Evolutionary conservation across 306 rosid genomes (phyloP), one percentile per base, ranked within the genome.

Genomic region (Oxytropis ochrocephala): DNA sequence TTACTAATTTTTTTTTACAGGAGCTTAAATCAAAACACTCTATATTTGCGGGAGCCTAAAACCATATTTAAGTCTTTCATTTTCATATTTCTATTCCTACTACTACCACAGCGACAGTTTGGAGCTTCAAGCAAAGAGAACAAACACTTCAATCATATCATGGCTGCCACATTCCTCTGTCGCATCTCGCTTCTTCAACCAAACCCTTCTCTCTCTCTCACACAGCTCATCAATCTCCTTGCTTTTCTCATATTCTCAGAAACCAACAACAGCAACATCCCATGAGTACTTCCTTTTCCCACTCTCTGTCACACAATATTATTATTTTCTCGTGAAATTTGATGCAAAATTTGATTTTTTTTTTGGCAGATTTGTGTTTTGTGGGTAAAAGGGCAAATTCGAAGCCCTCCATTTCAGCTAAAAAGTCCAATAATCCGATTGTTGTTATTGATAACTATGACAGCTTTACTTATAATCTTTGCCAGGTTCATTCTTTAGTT

Each of bases 381-480:
- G 48, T 38, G 49, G 48, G 43, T 4, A 82, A 88, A 49, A 61
- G 60, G 70, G 70, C 17, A 0, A 53, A 65, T 78, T 53, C 66
- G 7, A 53, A 38, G 21, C 11, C 47, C 14, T 14, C 66, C 62
- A 5, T 75, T 41, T 66, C 81, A 1, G 59, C 49, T 41, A 44
- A 11, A 38, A 47, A 68, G 12, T 43, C 75, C 35, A 71, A 8
- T 18, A 63, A 72, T 57, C 86, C 86, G 14, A 82, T 82, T 44
- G 62, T 75, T 60, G 83, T 82, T n/a, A 82, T 82, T 60, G 86
- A 82, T 51, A 82, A 82, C 76, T 82, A 82, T 53, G 86, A 79
- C 61, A 90, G 97, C 79, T 93, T 93, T 73, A 93, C 98, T 70
- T 93, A 93, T 84, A 93, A 93, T 67, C 96, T 93, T 42, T 90